Evolutionary conservation across 495 filamentous ascomycete genomes (phyloP), one percentile per base, ranked within the genome.

Genomic region (Sphaerosporella brunnea): DNA sequence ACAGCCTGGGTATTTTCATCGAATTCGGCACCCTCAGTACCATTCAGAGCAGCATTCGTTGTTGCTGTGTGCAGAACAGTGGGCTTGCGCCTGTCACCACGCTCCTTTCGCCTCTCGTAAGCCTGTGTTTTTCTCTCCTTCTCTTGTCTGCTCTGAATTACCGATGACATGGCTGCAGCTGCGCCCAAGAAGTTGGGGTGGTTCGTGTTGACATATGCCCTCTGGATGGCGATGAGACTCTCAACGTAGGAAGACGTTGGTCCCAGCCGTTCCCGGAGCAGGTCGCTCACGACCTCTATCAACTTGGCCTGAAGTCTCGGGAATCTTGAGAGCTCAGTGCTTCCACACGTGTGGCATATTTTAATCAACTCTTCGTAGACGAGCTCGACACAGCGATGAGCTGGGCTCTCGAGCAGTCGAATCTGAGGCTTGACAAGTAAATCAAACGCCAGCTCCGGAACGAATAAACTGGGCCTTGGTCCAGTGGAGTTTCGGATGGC

Each of bases 351-450:
- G 63, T 99, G 90, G 62, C 90, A 92, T 47, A 99, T 95, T 64
- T 99, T 99, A 65, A 99, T 99, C 8, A 99, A 73, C 62, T 99
- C 90, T 61, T 99, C 90, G 60, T 99, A 99, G 0, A 99, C 90
- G 16, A 96, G 70, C 64, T 99, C 92, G 23, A 99, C 90, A 56
- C 90, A 99, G 52, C 90, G 74, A 59, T 99, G 92, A 53, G 84
- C 87, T 5, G 90, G 90, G n/a, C 84, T 73, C 63, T 96, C 92
- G 2, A 99, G 70, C 35, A 99, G 73, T 63, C 95, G 93, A 62
- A 99, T 99, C 62, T 99, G 90, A 3, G 90, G 90, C 65, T 96
- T 99, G 18, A 99, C 92, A 16, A 99, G 73, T 2, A 99, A 71
- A 59, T 99, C 92, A 59, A 99, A 99, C 1, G 90, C 90, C 56